Base-by-base conservation (phyloP, 1,284 basidiomycete species). In the Ustilago curta region DNA sequence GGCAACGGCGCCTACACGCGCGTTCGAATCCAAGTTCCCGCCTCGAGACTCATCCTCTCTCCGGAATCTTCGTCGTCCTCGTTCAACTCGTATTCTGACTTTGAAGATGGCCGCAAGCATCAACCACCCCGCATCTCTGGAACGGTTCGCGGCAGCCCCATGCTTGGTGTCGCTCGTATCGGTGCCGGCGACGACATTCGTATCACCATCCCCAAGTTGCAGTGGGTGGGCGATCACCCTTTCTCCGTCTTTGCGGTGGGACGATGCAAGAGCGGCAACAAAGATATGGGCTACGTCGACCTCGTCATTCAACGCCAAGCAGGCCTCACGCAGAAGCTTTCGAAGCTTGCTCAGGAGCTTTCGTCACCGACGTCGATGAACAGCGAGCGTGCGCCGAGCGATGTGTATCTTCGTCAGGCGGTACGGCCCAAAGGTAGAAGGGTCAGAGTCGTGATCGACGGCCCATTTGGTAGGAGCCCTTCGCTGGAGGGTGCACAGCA, bases 171-270 rank as follows among this genome's bases (percentile, higher is more conserved):
- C 6, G 53, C 51, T 16, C 50, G 44, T 19, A 62, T 67, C 14
- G 72, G 60, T 7, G 61, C 72, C 19, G 72, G 72, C 8, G 51
- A 75, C 29, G 59, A 60, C n/a, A 49, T 78, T 19, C 48, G 61
- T 23, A 50, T 78, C 39, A 61, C 55, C 18, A 37, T 76, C 9
- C 70, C 76, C 6, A 45, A 55, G 14, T n/a, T 73, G 9, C 70
- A 78, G 29, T 59, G 52, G 48, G 63, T 76, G 7, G 54, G 59
- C 16, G 60, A 67, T 12, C 76, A 78, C 39, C 76, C 75, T 7
- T 78, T 78, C 59, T 62, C 76, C 14, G 70, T 78, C 14, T 54
- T 72, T 8, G 40, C 52, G 1, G 54, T 59, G 14, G 70, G 67
- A n/a, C 56, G 55, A 4, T 44, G 59, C 52, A 54, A 44, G 47